Evolutionary conservation across 202 grass and related monocot species (phyloP).

Genomic region (Bolboschoenoplectus hybrid): DNA sequence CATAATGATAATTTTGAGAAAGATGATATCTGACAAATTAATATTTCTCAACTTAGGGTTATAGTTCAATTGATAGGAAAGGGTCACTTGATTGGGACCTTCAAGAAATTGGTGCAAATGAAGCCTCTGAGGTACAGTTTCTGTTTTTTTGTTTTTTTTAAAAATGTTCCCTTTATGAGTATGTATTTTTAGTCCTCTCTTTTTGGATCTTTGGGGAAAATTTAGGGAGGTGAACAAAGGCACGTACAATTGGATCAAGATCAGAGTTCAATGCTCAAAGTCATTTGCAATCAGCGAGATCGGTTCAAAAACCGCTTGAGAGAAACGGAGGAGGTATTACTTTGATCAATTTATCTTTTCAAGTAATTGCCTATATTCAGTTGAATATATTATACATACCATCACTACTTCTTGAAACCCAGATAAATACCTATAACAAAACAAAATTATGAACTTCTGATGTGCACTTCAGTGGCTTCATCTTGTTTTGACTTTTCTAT

Average conservation of each 20-base stretch:
- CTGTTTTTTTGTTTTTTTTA: slow-evolving; percentile 20
- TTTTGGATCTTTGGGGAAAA: slow-evolving; percentile 32
- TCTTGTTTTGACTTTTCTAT: not conserved
- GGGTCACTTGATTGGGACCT: slow-evolving; percentile 93
- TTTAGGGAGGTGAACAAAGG: slow-evolving; percentile 84
- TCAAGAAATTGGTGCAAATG: slow-evolving; percentile 88
- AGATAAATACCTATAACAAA: slow-evolving; percentile 28
- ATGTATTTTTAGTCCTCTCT: slow-evolving; percentile 9
- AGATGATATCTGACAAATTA: slow-evolving; percentile 8
- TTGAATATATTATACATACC: slow-evolving; percentile 24
- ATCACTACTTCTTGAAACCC: slow-evolving; percentile 30
- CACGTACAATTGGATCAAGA: slow-evolving; percentile 76
- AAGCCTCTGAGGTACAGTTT: slow-evolving; percentile 78
- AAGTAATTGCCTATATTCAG: not conserved
- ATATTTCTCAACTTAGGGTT: slow-evolving; percentile 60
- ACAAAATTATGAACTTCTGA: slow-evolving; percentile 22
- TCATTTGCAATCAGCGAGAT: slow-evolving; percentile 98
- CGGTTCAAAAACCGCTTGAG: slow-evolving; percentile 82
- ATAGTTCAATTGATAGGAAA: slow-evolving; percentile 78
- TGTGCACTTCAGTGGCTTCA: slow-evolving; percentile 25
- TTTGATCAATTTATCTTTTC: slow-evolving; percentile 20
- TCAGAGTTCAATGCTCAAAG: slow-evolving; percentile 99
- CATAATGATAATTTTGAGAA: slow-evolving; percentile 28
- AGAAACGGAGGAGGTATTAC: slow-evolving; percentile 84
- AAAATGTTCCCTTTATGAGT: slow-evolving; percentile 26